Conservation (phyloP, 129 eudicot genomes). For the Scalesia atractyloides region DNA sequence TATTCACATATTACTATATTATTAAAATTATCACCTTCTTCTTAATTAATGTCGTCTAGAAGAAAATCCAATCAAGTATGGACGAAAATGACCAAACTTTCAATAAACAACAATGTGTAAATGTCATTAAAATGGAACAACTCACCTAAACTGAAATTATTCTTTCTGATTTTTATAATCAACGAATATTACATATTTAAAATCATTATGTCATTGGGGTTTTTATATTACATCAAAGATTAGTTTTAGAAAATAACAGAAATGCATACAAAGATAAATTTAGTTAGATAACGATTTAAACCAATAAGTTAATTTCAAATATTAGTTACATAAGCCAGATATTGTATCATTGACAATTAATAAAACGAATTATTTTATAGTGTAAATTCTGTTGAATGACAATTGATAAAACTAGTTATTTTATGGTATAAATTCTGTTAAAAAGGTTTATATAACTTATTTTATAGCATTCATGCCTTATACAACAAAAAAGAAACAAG, state of each 20-base stretch:
- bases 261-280: background rate
- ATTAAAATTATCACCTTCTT: conserved; percentile 6
- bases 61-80: conserved; percentile 18
- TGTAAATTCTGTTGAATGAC: too few relatives aligned
- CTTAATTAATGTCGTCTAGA: conserved; percentile 23
- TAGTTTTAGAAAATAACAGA: background rate
- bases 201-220: background rate
- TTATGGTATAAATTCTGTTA: background rate
- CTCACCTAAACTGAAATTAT: conserved; percentile 29
- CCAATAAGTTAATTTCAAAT: background rate
- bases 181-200: background rate
- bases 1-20: background rate
- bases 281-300: background rate
- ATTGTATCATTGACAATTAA: background rate
- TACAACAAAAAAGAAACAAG: background rate
- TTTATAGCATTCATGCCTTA: background rate
- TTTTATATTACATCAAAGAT: background rate
- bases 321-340: background rate
- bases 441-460: background rate
- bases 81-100: conserved; percentile 23
- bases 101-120: background rate
- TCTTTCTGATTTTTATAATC: conserved; percentile 2
- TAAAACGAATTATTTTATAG: background rate
- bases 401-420: background rate
- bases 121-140: conserved; percentile 7